These are phyloP conservation scores for Agapanthus africanus DNA, from an alignment of 106 monocot species.

Conservation along the genomic window DNA sequence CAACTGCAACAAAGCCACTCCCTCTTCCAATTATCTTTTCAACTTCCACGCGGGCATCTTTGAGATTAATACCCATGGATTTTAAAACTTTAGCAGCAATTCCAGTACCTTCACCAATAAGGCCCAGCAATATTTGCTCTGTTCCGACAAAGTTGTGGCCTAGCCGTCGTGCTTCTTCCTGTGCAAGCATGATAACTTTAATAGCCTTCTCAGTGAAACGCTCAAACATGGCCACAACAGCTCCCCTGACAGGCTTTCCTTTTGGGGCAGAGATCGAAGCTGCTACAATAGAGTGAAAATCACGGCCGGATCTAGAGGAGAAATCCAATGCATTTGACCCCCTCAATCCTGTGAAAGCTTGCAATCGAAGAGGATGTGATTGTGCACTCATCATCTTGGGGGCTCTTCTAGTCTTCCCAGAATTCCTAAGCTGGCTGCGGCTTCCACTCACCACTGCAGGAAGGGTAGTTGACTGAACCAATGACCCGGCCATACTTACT, in stretches of 20 bases:
- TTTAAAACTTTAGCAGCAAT: conserved; percentile 75
- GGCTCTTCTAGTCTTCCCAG: conserved; percentile 14
- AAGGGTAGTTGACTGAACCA: conserved; percentile 37
- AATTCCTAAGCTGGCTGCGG: conserved; percentile 10
- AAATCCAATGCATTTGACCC: conserved; percentile 24
- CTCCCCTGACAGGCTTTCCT: conserved; percentile 28
- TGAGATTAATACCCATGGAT: conserved; percentile 82
- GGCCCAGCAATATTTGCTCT: conserved; percentile 62
- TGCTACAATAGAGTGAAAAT: conserved; percentile 35
- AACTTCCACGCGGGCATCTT: conserved; percentile 75
- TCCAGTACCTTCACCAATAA: conserved; percentile 74
- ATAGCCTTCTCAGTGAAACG: conserved; percentile 79
- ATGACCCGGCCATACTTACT: conserved; percentile 37
- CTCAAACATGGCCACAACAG: conserved; percentile 60
- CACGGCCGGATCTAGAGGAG: conserved; percentile 15
- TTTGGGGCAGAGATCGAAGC: conserved; percentile 29
- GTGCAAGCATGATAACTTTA: conserved; percentile 82
- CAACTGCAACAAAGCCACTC: conserved; percentile 75
- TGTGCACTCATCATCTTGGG: conserved; percentile 20
- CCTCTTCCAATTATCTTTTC: conserved; percentile 76
- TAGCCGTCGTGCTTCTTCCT: conserved; percentile 64
- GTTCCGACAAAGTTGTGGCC: conserved; percentile 82
- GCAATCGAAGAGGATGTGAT: conserved; percentile 19
- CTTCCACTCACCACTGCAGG: conserved; percentile 22
- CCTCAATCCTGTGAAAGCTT: conserved; percentile 34